A percentile compares a stretch with the other conserved stretches of the same genome.
Conservation (phyloP, 1,139 yeast genomes). For the Debaryomycetaceae sp. region DNA sequence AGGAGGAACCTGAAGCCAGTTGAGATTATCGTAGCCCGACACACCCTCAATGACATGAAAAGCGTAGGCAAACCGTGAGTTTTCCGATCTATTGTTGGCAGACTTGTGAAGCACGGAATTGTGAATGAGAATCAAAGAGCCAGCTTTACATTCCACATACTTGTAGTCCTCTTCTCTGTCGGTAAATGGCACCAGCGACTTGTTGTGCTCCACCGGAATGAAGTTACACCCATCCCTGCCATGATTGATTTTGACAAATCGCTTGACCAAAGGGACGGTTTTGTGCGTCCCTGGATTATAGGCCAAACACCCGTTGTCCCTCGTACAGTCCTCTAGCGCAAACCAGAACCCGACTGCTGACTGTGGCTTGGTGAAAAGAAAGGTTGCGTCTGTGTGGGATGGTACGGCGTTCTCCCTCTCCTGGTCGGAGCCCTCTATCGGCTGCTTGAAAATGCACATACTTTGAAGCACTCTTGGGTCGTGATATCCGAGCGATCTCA, state of each 20-base stretch:
- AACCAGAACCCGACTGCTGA: slow-evolving; percentile 80
- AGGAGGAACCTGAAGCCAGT: slow-evolving; percentile 79
- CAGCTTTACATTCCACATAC: slow-evolving; percentile 64
- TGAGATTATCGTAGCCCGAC: slow-evolving; percentile 53
- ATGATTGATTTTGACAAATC: slow-evolving; percentile 57
- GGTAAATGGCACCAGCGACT: slow-evolving; percentile 13
- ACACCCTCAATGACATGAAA: slow-evolving; percentile 75
- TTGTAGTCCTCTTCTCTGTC: slow-evolving; percentile 38
- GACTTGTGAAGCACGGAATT: slow-evolving; percentile 72
- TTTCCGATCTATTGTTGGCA: slow-evolving; percentile 51
- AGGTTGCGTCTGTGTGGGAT: slow-evolving; percentile 74
- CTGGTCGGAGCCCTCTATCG: slow-evolving; percentile 19
- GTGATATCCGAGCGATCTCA: slow-evolving; percentile 46
- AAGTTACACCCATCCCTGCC: slow-evolving; percentile 53
- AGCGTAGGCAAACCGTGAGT: slow-evolving; percentile 72
- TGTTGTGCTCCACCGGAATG: slow-evolving; percentile 24
- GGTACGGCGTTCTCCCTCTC: slow-evolving; percentile 70
- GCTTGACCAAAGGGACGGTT: slow-evolving; percentile 51
- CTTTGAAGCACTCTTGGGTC: slow-evolving; percentile 77
- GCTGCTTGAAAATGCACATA: slow-evolving; percentile 80
- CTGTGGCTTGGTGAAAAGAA: slow-evolving; percentile 68
- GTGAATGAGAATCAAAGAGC: slow-evolving; percentile 65
- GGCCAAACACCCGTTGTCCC: slow-evolving; percentile 65
- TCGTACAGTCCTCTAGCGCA: slow-evolving; percentile 73
- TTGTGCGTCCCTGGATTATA: slow-evolving; percentile 76